phyloP scores from a whole-genome alignment of 495 filamentous ascomycete genomes.

The Rhizodiscina lignyota region DNA sequence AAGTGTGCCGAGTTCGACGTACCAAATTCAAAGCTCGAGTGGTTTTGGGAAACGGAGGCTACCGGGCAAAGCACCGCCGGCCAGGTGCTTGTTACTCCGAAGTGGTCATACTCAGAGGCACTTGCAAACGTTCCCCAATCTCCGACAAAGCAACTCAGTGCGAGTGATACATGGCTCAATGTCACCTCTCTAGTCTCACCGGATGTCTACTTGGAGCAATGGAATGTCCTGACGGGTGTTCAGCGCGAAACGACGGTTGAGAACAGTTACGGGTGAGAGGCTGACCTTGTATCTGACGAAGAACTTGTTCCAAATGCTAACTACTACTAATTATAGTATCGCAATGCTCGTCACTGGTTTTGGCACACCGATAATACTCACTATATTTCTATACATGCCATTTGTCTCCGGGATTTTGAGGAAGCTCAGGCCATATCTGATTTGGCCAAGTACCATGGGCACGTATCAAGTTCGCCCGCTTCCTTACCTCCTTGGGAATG shows the following conservation, averaged over 20 bases:
- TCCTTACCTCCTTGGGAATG: constrained; percentile 17
- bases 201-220: constrained; percentile 8
- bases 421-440: constrained; percentile 16
- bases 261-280: constrained; percentile 13
- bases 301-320: constrained; percentile 2
- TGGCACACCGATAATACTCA: constrained; percentile 17
- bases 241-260: constrained; percentile 11
- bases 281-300: background rate
- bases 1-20: constrained; percentile 11
- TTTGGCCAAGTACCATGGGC: constrained; percentile 21
- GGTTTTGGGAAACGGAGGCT: constrained; percentile 18
- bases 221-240: constrained; percentile 8
- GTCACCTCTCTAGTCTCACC: constrained; percentile 14
- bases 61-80: constrained; percentile 5
- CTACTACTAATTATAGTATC: constrained; percentile 8
- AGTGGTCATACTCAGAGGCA: background rate
- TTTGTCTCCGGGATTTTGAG: constrained; percentile 8
- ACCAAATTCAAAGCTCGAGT: constrained; percentile 14
- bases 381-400: constrained; percentile 16
- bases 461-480: constrained; percentile 15
- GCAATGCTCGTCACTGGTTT: constrained; percentile 18
- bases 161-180: constrained; percentile 9
- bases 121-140: background rate
- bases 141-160: background rate
- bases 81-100: background rate